Evolutionary conservation across 495 filamentous ascomycete species (phyloP).

Genomic region (Arthonia radiata): DNA sequence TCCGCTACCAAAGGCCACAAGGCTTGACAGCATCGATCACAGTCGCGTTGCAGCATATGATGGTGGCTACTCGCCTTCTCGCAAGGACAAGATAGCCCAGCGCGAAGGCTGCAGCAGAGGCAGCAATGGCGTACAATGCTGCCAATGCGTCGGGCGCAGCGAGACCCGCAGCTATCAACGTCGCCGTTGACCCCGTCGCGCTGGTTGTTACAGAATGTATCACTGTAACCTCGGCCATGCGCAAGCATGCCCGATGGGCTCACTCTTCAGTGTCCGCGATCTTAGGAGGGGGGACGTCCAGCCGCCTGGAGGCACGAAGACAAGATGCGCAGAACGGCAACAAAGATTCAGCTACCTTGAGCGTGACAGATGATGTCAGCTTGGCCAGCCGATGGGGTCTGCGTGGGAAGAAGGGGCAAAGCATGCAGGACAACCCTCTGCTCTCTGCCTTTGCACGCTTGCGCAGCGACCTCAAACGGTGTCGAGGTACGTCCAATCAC

Average conservation of each 20-base stretch:
- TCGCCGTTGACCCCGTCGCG: slow-evolving; percentile 83
- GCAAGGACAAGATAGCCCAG: no score
- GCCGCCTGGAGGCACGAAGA: slow-evolving; percentile 12
- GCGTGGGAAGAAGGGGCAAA: slow-evolving; percentile 90
- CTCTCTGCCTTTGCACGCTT: slow-evolving; percentile 86
- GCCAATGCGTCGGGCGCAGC: background rate
- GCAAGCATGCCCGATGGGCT: slow-evolving; percentile 88
- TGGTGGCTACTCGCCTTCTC: no score
- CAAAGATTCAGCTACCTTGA: slow-evolving; percentile 3
- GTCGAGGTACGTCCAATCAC: slow-evolving; percentile 33
- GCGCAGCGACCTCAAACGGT: slow-evolving; percentile 69
- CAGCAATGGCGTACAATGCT: background rate
- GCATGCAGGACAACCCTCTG: slow-evolving; percentile 92
- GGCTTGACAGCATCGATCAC: no score
- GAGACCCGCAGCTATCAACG: slow-evolving; percentile 20
- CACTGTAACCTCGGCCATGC: slow-evolving; percentile 90
- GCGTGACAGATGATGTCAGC: slow-evolving; percentile 21
- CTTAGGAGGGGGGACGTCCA: slow-evolving; percentile 48
- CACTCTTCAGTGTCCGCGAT: slow-evolving; percentile 95
- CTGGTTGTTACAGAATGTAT: slow-evolving; percentile 98
- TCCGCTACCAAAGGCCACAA: no score
- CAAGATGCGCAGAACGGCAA: slow-evolving; percentile 7
- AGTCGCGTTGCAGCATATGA: no score
- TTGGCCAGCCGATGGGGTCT: slow-evolving; percentile 59
- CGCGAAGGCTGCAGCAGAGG: no score